A percentile compares a stretch with the other conserved stretches of the same genome.
Conservation (phyloP, 2,329 filamentous ascomycete genomes). For the Trichoderma afroharzianum region DNA sequence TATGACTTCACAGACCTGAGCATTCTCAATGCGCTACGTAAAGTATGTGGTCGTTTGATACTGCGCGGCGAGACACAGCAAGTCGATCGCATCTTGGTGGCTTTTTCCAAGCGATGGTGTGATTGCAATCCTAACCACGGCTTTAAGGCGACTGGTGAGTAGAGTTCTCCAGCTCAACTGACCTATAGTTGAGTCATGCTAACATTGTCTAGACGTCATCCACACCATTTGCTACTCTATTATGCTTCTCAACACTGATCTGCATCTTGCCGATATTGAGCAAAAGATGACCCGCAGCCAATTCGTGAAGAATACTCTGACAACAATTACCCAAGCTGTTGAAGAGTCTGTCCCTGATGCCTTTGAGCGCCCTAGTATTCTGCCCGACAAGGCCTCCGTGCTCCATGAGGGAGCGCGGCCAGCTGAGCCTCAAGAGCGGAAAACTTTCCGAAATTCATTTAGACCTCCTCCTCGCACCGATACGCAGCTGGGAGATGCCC, state of each 20-base stretch:
- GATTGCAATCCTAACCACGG: constrained; percentile 89
- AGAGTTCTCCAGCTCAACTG: neutral
- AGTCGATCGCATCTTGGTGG: constrained; percentile 88
- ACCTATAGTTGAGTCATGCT: constrained; percentile 22
- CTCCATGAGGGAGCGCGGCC: constrained; percentile 32
- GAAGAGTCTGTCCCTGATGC: constrained; percentile 67
- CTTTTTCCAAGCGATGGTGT: constrained; percentile 87
- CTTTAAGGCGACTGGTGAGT: constrained; percentile 80
- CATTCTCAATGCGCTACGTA: constrained; percentile 72
- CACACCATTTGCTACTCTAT: constrained; percentile 97
- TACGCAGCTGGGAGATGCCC: constrained; percentile 37
- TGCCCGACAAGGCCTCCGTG: constrained; percentile 42
- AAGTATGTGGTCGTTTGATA: constrained; percentile 75
- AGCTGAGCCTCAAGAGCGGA: constrained; percentile 37
- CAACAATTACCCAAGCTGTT: constrained; percentile 75
- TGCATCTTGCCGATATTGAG: constrained; percentile 92
- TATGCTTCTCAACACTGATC: constrained; percentile 89
- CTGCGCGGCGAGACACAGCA: constrained; percentile 93
- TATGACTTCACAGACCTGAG: constrained; percentile 83
- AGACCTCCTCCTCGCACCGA: constrained; percentile 46
- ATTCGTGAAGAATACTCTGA: constrained; percentile 95
- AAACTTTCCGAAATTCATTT: constrained; percentile 47
- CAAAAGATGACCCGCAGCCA: constrained; percentile 93
- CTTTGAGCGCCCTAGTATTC: constrained; percentile 57
- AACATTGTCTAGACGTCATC: constrained; percentile 67